phyloP scores from a whole-genome alignment of 208 protist genomes.

The Naegleria fowleri region DNA sequence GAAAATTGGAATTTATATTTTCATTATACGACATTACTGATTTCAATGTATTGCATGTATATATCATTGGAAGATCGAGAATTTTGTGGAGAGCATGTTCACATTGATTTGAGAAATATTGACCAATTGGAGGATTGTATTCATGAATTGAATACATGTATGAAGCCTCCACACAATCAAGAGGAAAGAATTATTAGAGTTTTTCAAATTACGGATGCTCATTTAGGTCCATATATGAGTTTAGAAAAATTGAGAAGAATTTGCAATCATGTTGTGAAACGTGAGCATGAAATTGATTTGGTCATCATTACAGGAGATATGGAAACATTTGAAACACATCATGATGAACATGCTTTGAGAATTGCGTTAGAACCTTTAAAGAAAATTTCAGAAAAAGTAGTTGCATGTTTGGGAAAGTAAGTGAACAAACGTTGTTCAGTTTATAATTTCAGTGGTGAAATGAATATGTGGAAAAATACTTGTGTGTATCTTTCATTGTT shows the following conservation, averaged over 20 bases:
- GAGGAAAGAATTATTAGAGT: background rate
- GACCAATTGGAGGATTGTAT: background rate
- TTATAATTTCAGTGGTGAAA: background rate
- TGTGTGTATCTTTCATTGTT: too few species aligned
- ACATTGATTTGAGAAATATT: slow-evolving; percentile 1
- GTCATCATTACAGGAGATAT: slow-evolving; percentile 1
- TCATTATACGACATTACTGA: background rate
- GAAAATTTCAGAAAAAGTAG: background rate
- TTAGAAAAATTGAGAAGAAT: background rate
- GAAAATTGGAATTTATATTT: background rate
- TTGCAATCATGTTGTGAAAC: background rate
- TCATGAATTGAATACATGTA: too few species aligned
- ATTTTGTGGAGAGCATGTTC: background rate
- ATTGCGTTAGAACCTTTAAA: background rate
- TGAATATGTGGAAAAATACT: too few species aligned
- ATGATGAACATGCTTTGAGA: background rate
- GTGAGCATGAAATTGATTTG: background rate
- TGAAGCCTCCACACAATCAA: background rate
- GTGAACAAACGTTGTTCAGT: background rate
- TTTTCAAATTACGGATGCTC: background rate
- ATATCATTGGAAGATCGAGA: background rate
- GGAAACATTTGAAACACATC: background rate
- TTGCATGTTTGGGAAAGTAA: slow-evolving; percentile 21
- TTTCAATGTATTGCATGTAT: background rate
- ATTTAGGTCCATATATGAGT: background rate